Evolutionary conservation across 2,329 filamentous ascomycete genomes (phyloP).

Genomic region (Rhynchosporium agropyri): DNA sequence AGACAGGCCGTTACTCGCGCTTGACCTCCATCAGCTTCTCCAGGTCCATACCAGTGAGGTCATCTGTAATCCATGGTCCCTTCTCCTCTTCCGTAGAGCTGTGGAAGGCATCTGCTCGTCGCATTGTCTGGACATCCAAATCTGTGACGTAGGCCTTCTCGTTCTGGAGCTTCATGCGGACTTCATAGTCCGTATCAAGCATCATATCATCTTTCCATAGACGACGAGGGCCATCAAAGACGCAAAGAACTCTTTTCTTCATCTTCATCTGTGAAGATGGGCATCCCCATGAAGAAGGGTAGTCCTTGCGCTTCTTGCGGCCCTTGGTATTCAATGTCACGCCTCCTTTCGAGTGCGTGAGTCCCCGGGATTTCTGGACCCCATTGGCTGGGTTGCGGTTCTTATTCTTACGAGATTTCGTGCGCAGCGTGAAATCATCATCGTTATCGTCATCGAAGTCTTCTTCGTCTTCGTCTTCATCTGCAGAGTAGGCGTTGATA

Average conservation of each 20-base stretch:
- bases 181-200: slow-evolving; percentile 92
- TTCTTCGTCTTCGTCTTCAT: slow-evolving; percentile 54
- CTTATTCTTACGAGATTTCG: slow-evolving; percentile 45
- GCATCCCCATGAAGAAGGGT: slow-evolving; percentile 92
- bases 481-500: slow-evolving; percentile 52
- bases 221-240: slow-evolving; percentile 85
- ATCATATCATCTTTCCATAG: slow-evolving; percentile 99
- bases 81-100: slow-evolving; percentile 83
- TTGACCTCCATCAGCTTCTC: slow-evolving; percentile 58
- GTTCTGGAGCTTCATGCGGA: slow-evolving; percentile 78
- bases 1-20: slow-evolving; percentile 32
- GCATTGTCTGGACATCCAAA: slow-evolving; percentile 86
- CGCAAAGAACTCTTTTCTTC: slow-evolving; percentile 94
- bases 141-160: slow-evolving; percentile 75
- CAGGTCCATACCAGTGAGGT: slow-evolving; percentile 64
- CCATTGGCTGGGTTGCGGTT: slow-evolving; percentile 50
- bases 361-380: slow-evolving; percentile 67
- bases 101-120: slow-evolving; percentile 82
- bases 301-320: slow-evolving; percentile 90
- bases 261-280: slow-evolving; percentile 93
- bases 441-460: slow-evolving; percentile 59
- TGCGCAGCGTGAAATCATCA: slow-evolving; percentile 58
- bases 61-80: slow-evolving; percentile 78
- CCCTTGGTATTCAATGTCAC: slow-evolving; percentile 63
- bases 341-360: slow-evolving; percentile 78